phyloP scores from a whole-genome alignment of 805 yeast species.

The Yarrowia yakushimensis region DNA sequence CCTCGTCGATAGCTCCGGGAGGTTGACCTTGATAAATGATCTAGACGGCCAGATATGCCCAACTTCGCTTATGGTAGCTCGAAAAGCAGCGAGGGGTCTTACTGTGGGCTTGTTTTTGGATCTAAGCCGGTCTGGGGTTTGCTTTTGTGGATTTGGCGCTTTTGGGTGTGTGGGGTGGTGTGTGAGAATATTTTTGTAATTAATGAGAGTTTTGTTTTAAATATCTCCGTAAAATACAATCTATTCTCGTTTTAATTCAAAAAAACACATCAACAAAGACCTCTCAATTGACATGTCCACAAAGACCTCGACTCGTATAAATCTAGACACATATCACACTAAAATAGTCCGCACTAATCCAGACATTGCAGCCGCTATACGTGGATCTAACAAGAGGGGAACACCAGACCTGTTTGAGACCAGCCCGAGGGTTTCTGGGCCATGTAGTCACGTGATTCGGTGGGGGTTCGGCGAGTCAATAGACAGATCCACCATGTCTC shows the following conservation, averaged over 20 bases:
- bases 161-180: too few species aligned
- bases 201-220: too few species aligned
- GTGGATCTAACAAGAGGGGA: constrained; percentile 10
- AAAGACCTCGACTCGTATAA: too few species aligned
- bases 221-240: too few species aligned
- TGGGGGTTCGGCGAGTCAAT: too few species aligned
- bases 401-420: not conserved
- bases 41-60: constrained; percentile 8
- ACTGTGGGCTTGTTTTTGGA: not conserved
- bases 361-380: not conserved
- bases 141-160: too few species aligned
- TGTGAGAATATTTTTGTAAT: too few species aligned
- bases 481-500: too few species aligned
- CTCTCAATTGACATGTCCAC: too few species aligned
- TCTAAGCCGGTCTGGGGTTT: not conserved
- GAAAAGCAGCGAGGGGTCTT: not conserved
- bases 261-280: not conserved
- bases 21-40: not conserved
- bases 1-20: not conserved
- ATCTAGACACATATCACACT: not conserved
- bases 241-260: not conserved
- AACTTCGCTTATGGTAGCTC: not conserved
- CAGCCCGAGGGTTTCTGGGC: too few species aligned
- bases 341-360: not conserved
- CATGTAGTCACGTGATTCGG: too few species aligned